Conservation (phyloP, 805 yeast species). For the Wickerhamomyces bisporus region DNA sequence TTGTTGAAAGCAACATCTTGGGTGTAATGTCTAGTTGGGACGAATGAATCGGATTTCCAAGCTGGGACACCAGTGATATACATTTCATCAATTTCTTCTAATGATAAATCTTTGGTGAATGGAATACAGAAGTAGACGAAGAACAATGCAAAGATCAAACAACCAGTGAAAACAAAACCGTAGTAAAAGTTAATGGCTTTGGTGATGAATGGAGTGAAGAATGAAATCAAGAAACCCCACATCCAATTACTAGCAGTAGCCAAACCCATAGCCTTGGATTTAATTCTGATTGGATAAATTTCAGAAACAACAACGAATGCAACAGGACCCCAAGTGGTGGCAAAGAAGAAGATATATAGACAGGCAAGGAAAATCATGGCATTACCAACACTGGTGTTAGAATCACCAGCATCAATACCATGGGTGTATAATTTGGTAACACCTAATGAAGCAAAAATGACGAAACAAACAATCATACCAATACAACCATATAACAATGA, state of each 20-base stretch:
- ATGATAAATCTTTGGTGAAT: slow-evolving; percentile 75
- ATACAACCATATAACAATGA: slow-evolving; percentile 44
- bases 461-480: slow-evolving; percentile 42
- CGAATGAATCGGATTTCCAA: slow-evolving; percentile 47
- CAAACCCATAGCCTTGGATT: slow-evolving; percentile 51
- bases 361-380: slow-evolving; percentile 69
- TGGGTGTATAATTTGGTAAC: slow-evolving; percentile 38
- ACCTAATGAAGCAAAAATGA: slow-evolving; percentile 56
- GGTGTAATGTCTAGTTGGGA: slow-evolving; percentile 35
- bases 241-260: slow-evolving; percentile 60
- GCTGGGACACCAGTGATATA: slow-evolving; percentile 38
- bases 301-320: slow-evolving; percentile 62
- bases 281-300: slow-evolving; percentile 68
- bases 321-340: slow-evolving; percentile 72
- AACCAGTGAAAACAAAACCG: slow-evolving; percentile 63
- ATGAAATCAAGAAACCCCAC: slow-evolving; percentile 65
- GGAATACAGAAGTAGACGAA: slow-evolving; percentile 70
- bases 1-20: slow-evolving; percentile 21
- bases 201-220: slow-evolving; percentile 69
- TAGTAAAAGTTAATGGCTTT: slow-evolving; percentile 61
- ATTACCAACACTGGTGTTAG: slow-evolving; percentile 54
- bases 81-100: slow-evolving; percentile 78
- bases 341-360: slow-evolving; percentile 66
- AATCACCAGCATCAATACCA: slow-evolving; percentile 38
- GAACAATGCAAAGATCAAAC: slow-evolving; percentile 51